Evolutionary conservation across 192 early-diverging fungal species (phyloP).

Genomic region (Nowakowskiella sp.): DNA sequence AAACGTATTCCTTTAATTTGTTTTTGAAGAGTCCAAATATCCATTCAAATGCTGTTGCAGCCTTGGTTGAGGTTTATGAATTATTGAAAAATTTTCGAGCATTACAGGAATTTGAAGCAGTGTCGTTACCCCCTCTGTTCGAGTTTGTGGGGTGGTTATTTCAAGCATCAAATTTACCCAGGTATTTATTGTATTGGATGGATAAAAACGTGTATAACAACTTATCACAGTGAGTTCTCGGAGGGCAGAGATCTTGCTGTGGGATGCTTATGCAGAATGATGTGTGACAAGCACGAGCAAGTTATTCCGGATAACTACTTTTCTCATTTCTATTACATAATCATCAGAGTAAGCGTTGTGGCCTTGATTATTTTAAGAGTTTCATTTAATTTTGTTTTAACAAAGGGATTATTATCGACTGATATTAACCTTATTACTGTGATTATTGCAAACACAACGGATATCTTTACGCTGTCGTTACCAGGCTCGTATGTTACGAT

Average conservation of each 20-base stretch:
- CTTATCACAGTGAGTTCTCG: constrained; percentile 44
- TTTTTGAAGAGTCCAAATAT: constrained; percentile 43
- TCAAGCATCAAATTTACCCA: constrained; percentile 53
- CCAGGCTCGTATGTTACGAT: constrained; percentile 64
- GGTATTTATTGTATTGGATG: constrained; percentile 30
- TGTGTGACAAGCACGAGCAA: constrained; percentile 70
- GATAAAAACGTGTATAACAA: neutral
- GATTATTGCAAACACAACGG: constrained; percentile 60
- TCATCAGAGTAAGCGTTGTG: constrained; percentile 58
- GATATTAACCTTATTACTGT: constrained; percentile 51
- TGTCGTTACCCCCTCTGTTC: constrained; percentile 58
- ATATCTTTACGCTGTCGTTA: constrained; percentile 56
- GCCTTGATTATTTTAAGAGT: neutral
- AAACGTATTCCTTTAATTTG: neutral
- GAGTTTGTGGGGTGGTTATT: constrained; percentile 75
- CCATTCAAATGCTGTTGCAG: constrained; percentile 56
- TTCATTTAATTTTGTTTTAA: constrained; percentile 1
- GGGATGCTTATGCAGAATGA: constrained; percentile 64
- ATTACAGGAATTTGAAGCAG: constrained; percentile 46
- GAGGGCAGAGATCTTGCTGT: constrained; percentile 59
- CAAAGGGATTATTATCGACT: constrained; percentile 47
- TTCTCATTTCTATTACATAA: constrained; percentile 59
- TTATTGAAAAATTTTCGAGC: constrained; percentile 45
- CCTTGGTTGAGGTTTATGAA: constrained; percentile 61
- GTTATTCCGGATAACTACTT: constrained; percentile 45